Evolutionary conservation across 306 rosid genomes (phyloP).

Genomic region (Vigna radiata): DNA sequence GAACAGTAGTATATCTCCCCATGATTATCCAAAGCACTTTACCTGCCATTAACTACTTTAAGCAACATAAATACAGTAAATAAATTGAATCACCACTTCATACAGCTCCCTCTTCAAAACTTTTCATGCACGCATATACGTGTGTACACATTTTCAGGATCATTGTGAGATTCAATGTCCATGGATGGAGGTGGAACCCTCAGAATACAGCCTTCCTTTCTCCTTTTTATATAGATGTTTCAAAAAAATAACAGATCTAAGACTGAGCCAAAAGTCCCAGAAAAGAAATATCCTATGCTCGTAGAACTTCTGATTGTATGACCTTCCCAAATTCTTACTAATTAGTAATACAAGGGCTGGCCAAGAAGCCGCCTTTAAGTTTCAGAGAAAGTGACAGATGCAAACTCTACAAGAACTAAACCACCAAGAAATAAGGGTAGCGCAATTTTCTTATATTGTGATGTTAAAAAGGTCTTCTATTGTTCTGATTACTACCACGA

Average conservation of each 20-base stretch:
- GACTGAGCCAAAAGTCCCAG: conserved; percentile 13
- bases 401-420: conserved; percentile 42
- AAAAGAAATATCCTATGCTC: conserved; percentile 19
- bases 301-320: conserved; percentile 23
- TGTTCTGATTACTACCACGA: conserved; percentile 44
- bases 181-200: background rate
- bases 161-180: conserved; percentile 8
- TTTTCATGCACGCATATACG: background rate
- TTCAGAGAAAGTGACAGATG: conserved; percentile 31
- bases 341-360: conserved; percentile 26
- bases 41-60: conserved; percentile 33
- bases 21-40: conserved; percentile 8
- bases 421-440: conserved; percentile 38
- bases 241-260: background rate
- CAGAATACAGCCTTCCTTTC: conserved; percentile 1
- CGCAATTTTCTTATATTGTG: background rate
- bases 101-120: conserved; percentile 44
- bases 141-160: conserved; percentile 18
- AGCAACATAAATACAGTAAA: conserved; percentile 35
- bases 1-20: conserved; percentile 37
- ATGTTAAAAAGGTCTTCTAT: conserved; percentile 46
- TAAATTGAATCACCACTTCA: conserved; percentile 34
- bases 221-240: conserved; percentile 3
- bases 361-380: conserved; percentile 42
- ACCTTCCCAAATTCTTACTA: conserved; percentile 34